phyloP scores from a whole-genome alignment of 257 asterid species.

The Rhazya stricta region DNA sequence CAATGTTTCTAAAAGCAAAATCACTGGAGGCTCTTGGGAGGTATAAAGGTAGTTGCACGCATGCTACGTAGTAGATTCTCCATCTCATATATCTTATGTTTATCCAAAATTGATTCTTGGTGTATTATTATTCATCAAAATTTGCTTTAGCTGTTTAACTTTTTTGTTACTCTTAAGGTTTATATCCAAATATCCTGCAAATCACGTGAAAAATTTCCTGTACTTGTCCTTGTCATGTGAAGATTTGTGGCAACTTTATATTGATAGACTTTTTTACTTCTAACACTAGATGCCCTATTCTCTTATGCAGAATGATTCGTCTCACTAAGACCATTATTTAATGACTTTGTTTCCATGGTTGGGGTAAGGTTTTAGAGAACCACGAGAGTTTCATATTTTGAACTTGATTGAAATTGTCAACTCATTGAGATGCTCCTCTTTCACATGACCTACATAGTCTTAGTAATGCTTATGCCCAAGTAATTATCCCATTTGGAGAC shows the following conservation, averaged over 20 bases:
- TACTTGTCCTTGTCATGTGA: not conserved
- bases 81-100: not conserved
- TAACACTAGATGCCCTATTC: not conserved
- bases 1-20: conserved; percentile 74
- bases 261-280: not conserved
- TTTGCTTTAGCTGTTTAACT: not conserved
- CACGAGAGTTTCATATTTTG: not conserved
- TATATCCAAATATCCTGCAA: not conserved
- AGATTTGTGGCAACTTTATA: not conserved
- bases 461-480: not conserved
- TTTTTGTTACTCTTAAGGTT: not conserved
- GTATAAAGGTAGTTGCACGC: conserved; percentile 54
- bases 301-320: not conserved
- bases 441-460: not conserved
- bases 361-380: not conserved
- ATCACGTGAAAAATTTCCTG: not conserved
- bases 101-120: not conserved
- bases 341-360: not conserved
- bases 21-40: conserved; percentile 79
- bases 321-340: not conserved
- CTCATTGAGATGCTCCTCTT: not conserved
- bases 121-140: not conserved
- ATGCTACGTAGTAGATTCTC: conserved; percentile 8
- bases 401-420: not conserved
- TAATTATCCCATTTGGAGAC: not conserved